Conservation (phyloP, 441 rosid species). For the Brassica balearica region DNA sequence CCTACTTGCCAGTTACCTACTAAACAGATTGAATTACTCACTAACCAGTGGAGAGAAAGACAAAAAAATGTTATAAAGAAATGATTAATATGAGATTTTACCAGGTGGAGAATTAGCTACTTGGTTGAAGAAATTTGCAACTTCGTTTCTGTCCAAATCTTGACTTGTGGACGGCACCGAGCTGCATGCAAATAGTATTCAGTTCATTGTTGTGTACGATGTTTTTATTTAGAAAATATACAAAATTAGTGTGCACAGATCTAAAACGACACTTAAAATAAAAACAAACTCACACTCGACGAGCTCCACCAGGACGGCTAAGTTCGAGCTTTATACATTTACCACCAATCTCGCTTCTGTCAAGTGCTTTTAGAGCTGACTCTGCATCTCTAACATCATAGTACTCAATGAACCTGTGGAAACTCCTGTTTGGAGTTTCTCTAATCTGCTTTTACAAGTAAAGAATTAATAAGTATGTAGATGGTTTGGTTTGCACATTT, state of each 20-base stretch:
- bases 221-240: background rate
- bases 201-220: slow-evolving; percentile 11
- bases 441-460: slow-evolving; percentile 63
- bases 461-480: background rate
- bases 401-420: slow-evolving; percentile 87
- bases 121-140: slow-evolving; percentile 63
- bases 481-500: slow-evolving; percentile 3
- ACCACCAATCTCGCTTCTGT: slow-evolving; percentile 89
- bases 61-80: slow-evolving; percentile 21
- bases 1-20: slow-evolving; percentile 71
- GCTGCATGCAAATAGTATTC: slow-evolving; percentile 45
- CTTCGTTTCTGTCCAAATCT: slow-evolving; percentile 80
- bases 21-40: background rate
- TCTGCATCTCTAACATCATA: slow-evolving; percentile 91
- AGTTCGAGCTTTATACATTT: slow-evolving; percentile 94
- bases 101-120: slow-evolving; percentile 88
- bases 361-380: slow-evolving; percentile 78
- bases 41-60: slow-evolving; percentile 2
- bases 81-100: slow-evolving; percentile 21
- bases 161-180: slow-evolving; percentile 68
- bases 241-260: background rate
- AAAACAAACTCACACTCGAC: slow-evolving; percentile 63
- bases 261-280: no score
- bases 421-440: slow-evolving; percentile 85
- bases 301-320: slow-evolving; percentile 93